A percentile compares a stretch with the other conserved stretches of the same genome.
phyloP scores from a whole-genome alignment of 495 filamentous ascomycete genomes.

The Rusavskia elegans region DNA sequence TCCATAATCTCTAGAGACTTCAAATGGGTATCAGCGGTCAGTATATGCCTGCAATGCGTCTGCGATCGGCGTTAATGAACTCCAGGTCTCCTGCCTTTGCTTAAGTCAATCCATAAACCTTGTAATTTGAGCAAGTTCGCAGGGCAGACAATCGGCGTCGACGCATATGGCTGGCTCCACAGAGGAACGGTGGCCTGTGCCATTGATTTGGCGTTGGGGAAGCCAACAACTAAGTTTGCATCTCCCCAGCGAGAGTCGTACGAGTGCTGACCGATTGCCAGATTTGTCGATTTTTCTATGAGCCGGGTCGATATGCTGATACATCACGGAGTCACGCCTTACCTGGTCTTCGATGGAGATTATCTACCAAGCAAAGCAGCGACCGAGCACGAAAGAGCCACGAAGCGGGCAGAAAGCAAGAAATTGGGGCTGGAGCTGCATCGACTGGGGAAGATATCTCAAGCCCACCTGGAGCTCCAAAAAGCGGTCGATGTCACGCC shows the following conservation, averaged over 20 bases:
- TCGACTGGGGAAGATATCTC: constrained; percentile 57
- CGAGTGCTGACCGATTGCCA: constrained; percentile 18
- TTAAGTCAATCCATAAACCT: constrained; percentile 91
- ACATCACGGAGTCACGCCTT: constrained; percentile 83
- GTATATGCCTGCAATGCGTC: background rate
- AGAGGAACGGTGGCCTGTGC: constrained; percentile 83
- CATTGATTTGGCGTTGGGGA: constrained; percentile 75
- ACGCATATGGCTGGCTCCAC: constrained; percentile 98
- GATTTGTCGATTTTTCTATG: constrained; percentile 86
- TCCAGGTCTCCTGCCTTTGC: constrained; percentile 70
- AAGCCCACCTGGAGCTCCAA: constrained; percentile 76
- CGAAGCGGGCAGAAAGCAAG: constrained; percentile 56
- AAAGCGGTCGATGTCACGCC: constrained; percentile 95
- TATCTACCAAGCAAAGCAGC: constrained; percentile 86
- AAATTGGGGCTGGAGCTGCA: constrained; percentile 63
- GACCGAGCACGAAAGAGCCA: constrained; percentile 62
- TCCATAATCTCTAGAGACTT: background rate
- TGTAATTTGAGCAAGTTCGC: constrained; percentile 73
- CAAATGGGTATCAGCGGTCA: constrained; percentile 27
- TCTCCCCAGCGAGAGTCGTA: background rate
- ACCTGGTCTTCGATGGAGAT: constrained; percentile 91
- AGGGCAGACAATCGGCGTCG: constrained; percentile 79
- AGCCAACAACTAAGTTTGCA: constrained; percentile 69
- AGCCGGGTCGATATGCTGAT: constrained; percentile 82
- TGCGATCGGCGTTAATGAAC: background rate